Evolutionary conservation across 371 early-diverging fungal species (phyloP).

Genomic region (Apophysomyces trapeziformis): DNA sequence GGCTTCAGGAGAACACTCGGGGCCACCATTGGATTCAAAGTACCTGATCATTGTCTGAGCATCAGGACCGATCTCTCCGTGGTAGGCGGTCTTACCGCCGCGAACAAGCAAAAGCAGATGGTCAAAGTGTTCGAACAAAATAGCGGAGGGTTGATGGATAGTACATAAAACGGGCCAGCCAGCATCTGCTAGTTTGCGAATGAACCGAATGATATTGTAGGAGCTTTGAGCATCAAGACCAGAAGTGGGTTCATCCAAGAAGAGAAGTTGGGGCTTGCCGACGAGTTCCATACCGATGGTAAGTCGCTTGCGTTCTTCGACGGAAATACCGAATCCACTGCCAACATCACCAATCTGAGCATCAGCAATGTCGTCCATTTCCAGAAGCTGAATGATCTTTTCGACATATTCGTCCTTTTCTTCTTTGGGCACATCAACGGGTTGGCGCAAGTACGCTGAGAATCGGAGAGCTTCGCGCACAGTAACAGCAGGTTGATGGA

Average conservation of each 20-base stretch:
- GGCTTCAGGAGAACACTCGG: slow-evolving; percentile 51
- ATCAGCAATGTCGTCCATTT: slow-evolving; percentile 61
- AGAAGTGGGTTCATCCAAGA: slow-evolving; percentile 88
- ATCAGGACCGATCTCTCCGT: slow-evolving; percentile 64
- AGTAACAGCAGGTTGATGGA: slow-evolving; percentile 66
- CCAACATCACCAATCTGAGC: slow-evolving; percentile 55
- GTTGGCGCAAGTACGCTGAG: slow-evolving; percentile 69
- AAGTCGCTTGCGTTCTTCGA: slow-evolving; percentile 70
- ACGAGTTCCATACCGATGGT: slow-evolving; percentile 75
- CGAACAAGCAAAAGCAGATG: slow-evolving; percentile 68
- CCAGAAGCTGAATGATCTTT: slow-evolving; percentile 61
- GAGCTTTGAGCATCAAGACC: slow-evolving; percentile 70
- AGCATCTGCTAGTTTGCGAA: slow-evolving; percentile 62
- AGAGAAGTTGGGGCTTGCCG: slow-evolving; percentile 70
- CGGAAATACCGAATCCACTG: slow-evolving; percentile 53
- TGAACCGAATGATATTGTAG: slow-evolving; percentile 66
- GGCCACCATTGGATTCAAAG: slow-evolving; percentile 65
- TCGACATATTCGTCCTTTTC: slow-evolving; percentile 68
- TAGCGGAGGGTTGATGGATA: slow-evolving; percentile 72
- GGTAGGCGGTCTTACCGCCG: slow-evolving; percentile 64
- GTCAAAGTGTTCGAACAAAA: slow-evolving; percentile 69
- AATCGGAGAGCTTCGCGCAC: slow-evolving; percentile 71
- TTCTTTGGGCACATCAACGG: slow-evolving; percentile 45
- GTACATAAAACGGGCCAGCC: slow-evolving; percentile 67
- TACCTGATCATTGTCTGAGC: slow-evolving; percentile 57